Conservation (phyloP, 106 monocot genomes). For the Platanthera zijinensis region DNA sequence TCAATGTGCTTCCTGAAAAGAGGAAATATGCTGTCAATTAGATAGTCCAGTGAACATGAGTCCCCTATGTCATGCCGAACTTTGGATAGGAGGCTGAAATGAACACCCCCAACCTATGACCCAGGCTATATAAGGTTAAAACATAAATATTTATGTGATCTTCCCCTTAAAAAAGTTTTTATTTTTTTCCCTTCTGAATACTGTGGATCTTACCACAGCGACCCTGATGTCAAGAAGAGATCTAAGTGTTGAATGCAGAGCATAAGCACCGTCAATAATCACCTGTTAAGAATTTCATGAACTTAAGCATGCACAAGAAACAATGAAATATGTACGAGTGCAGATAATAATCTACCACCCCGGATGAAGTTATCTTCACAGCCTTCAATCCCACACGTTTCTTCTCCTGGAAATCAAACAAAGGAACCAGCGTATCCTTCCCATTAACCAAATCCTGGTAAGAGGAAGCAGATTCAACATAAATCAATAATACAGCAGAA, state of each 20-base stretch:
- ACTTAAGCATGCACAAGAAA: background rate
- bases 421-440: constrained; percentile 59
- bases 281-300: constrained; percentile 40
- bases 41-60: constrained; percentile 89
- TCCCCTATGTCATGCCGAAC: constrained; percentile 93
- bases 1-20: constrained; percentile 96
- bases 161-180: background rate
- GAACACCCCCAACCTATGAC: constrained; percentile 92
- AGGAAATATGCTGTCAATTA: constrained; percentile 98
- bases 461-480: constrained; percentile 7
- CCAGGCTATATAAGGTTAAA: constrained; percentile 4
- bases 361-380: constrained; percentile 60
- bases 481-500: background rate
- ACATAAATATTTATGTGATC: background rate
- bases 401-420: constrained; percentile 93
- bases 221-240: constrained; percentile 93
- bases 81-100: constrained; percentile 97
- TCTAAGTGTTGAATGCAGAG: constrained; percentile 77
- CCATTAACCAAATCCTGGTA: constrained; percentile 78
- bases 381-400: constrained; percentile 40
- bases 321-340: background rate
- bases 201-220: constrained; percentile 63
- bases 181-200: background rate
- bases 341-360: constrained; percentile 37
- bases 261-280: constrained; percentile 96